These are phyloP conservation scores for Pinus tabuliformis DNA, from an alignment of 75 land plant species.

Conservation along the genomic window DNA sequence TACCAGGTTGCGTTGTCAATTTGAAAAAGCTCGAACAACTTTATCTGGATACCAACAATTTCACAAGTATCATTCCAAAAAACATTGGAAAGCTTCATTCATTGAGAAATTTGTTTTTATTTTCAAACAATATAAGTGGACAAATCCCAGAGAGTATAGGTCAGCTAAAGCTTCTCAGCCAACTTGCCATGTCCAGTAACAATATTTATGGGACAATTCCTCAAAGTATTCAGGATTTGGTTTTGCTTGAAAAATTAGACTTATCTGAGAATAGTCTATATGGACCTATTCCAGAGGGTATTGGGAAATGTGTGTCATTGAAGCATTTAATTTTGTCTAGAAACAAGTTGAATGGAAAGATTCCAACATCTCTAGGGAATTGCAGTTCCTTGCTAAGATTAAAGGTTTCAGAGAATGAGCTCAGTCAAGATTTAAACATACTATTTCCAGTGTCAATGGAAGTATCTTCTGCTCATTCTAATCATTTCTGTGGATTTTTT, in stretches of 20 bases:
- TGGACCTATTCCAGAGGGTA: constrained; percentile 54
- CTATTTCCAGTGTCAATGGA: too few relatives aligned
- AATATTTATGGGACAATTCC: constrained; percentile 25
- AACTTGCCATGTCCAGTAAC: constrained; percentile 27
- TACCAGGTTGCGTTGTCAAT: constrained; percentile 29
- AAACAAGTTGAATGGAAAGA: constrained; percentile 35
- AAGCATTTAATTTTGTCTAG: constrained; percentile 22
- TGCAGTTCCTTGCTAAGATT: constrained; percentile 11
- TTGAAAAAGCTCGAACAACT: constrained; percentile 15
- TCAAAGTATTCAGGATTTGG: constrained; percentile 11
- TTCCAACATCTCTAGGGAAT: constrained; percentile 29
- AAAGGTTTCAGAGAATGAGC: too few relatives aligned
- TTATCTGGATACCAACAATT: constrained; percentile 23
- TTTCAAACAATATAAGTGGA: constrained; percentile 31
- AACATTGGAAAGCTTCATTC: constrained; percentile 33
- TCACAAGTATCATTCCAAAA: constrained; percentile 30
- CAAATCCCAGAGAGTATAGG: constrained; percentile 36
- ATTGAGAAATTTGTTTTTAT: constrained; percentile 14
- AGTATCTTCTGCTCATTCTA: too few relatives aligned
- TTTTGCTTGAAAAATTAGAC: constrained; percentile 12
- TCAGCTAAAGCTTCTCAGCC: constrained; percentile 21
- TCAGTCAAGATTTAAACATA: too few relatives aligned
- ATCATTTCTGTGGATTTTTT: too few relatives aligned
- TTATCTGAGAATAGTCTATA: constrained; percentile 40
- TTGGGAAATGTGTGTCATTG: constrained; percentile 31